These are phyloP conservation scores for Pichia sp. DNA, from an alignment of 1,139 yeast genomes.

Conservation along the genomic window DNA sequence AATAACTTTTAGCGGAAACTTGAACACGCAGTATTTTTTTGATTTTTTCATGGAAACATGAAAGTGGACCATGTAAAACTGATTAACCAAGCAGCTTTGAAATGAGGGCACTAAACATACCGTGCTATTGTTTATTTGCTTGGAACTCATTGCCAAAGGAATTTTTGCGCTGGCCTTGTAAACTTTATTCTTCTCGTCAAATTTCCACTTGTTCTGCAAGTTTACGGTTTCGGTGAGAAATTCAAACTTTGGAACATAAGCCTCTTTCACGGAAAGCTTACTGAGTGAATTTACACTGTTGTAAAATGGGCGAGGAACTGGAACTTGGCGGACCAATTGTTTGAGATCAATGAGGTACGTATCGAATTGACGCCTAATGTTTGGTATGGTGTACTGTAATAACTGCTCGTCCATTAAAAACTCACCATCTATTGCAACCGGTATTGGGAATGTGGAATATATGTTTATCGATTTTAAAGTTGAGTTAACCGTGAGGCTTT, in stretches of 20 bases:
- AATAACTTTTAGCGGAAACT: constrained; percentile 12
- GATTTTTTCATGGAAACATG: constrained; percentile 6
- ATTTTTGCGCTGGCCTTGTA: constrained; percentile 7
- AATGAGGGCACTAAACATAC: constrained; percentile 14
- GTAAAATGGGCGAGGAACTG: constrained; percentile 13
- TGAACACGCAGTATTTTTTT: constrained; percentile 10
- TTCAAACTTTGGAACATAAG: constrained; percentile 11
- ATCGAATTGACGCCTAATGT: constrained; percentile 12
- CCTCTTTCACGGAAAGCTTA: constrained; percentile 11
- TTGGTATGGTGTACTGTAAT: constrained; percentile 8
- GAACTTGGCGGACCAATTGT: constrained; percentile 5
- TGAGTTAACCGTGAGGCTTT: constrained; percentile 11
- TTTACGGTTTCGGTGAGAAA: constrained; percentile 9
- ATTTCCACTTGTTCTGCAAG: constrained; percentile 11
- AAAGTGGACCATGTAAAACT: constrained; percentile 13
- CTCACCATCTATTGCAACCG: constrained; percentile 22
- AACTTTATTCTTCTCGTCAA: background rate
- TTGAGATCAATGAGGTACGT: constrained; percentile 10
- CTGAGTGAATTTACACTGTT: constrained; percentile 11
- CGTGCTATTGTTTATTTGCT: constrained; percentile 4
- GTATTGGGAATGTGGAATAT: constrained; percentile 19
- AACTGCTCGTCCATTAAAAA: constrained; percentile 18
- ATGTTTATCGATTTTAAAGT: constrained; percentile 17
- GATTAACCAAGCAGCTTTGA: constrained; percentile 13
- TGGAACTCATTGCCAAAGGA: constrained; percentile 10